These are phyloP conservation scores for Omphalotus guepiniiformis DNA, from an alignment of 768 basidiomycete genomes.

Conservation along the genomic window DNA sequence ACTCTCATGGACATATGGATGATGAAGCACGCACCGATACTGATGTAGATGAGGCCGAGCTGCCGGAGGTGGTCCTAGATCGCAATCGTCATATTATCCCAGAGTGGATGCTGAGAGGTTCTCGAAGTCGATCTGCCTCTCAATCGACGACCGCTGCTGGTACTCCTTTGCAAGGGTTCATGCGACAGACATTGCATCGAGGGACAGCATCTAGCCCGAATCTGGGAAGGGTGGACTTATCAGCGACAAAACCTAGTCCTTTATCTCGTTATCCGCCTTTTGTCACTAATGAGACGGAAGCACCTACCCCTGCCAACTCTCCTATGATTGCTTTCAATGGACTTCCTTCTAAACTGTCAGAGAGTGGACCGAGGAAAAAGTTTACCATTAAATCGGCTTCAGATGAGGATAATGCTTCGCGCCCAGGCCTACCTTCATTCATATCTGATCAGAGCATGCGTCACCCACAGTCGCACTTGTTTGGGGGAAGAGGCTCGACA, in stretches of 20 bases:
- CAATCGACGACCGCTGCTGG: constrained; percentile 41
- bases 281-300: constrained; percentile 33
- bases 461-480: constrained; percentile 45
- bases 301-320: constrained; percentile 49
- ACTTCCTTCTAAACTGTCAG: constrained; percentile 25
- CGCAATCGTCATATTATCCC: constrained; percentile 95
- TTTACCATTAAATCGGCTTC: constrained; percentile 18
- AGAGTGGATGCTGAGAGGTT: constrained; percentile 74
- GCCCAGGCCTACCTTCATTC: constrained; percentile 36
- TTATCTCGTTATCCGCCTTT: constrained; percentile 36
- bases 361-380: constrained; percentile 4
- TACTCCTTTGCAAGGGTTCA: constrained; percentile 33
- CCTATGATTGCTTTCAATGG: constrained; percentile 30
- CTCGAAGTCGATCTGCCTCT: constrained; percentile 45
- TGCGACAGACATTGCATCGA: constrained; percentile 39
- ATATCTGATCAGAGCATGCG: constrained; percentile 31
- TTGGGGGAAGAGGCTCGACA: constrained; percentile 90
- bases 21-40: constrained; percentile 36
- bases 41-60: constrained; percentile 69
- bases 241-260: constrained; percentile 40
- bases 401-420: constrained; percentile 26
- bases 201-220: constrained; percentile 72
- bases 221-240: constrained; percentile 24
- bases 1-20: background rate
- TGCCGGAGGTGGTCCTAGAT: constrained; percentile 92